A percentile compares a stretch with the other conserved stretches of the same genome.
Evolutionary conservation across 164 flowering plant genomes (phyloP).

Genomic region (Echeveria elegans): DNA sequence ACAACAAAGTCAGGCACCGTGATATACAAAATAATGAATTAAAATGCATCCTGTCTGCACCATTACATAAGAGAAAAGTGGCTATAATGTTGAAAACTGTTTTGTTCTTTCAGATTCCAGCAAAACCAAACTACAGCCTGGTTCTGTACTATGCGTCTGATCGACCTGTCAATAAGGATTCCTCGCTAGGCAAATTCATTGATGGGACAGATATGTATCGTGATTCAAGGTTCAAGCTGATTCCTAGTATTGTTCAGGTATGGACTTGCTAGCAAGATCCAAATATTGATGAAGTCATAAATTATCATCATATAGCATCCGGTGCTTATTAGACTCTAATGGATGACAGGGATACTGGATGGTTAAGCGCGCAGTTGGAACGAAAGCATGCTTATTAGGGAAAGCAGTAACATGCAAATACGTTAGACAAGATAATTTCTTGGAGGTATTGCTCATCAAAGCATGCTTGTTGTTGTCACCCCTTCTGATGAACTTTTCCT

Average conservation of each 20-base stretch:
- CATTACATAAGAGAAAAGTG: background rate
- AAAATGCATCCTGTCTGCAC: background rate
- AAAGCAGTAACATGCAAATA: constrained; percentile 94
- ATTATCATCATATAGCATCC: background rate
- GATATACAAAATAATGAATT: background rate
- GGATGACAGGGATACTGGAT: constrained; percentile 83
- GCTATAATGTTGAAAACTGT: background rate
- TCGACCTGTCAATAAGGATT: constrained; percentile 59
- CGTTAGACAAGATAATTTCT: constrained; percentile 74
- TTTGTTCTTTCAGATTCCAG: constrained; percentile 60
- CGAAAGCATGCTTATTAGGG: constrained; percentile 88
- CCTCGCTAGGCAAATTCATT: constrained; percentile 69
- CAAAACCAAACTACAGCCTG: constrained; percentile 87
- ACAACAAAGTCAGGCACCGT: background rate
- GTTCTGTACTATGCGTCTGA: constrained; percentile 82
- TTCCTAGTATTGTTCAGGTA: constrained; percentile 93
- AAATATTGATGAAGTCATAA: background rate
- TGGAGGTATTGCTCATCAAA: constrained; percentile 52
- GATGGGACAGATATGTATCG: constrained; percentile 79
- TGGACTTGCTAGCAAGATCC: constrained; percentile 1
- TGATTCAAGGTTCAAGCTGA: constrained; percentile 81
- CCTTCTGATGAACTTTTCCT: background rate
- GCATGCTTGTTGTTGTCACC: background rate
- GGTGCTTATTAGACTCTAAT: constrained; percentile 11
- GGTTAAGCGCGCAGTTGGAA: constrained; percentile 98